Evolutionary conservation across 2,329 filamentous ascomycete genomes (phyloP).

Genomic region (Diaporthe longicolla): DNA sequence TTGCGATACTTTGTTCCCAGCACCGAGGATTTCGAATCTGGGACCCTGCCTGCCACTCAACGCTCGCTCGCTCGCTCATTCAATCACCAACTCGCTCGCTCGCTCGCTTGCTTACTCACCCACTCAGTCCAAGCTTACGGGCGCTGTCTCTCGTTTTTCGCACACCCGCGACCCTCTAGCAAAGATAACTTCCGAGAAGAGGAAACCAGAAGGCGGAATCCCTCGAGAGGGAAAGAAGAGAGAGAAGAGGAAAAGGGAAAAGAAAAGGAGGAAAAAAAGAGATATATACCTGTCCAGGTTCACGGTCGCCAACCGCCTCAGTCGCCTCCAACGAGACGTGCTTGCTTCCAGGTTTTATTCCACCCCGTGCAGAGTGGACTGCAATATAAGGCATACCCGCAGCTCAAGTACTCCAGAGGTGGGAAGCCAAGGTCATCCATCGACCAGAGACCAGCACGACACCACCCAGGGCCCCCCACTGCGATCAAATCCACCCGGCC

Average conservation of each 20-base stretch:
- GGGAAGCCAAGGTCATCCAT: background rate
- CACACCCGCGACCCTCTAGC: constrained; percentile 27
- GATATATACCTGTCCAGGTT: background rate
- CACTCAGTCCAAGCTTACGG: constrained; percentile 17
- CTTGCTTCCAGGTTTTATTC: background rate
- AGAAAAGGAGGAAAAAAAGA: background rate
- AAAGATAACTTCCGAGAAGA: background rate
- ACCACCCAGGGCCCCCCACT: background rate
- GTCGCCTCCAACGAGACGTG: background rate
- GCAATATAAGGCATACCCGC: constrained; percentile 13
- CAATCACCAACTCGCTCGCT: background rate
- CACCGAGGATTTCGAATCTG: background rate
- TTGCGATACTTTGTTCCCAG: background rate
- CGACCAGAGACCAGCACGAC: background rate
- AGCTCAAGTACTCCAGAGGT: constrained; percentile 2
- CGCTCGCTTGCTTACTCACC: background rate
- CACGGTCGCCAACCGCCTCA: background rate
- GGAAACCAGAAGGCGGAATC: background rate
- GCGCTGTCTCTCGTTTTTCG: constrained; percentile 34
- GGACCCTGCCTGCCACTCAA: background rate
- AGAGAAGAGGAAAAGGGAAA: too few species aligned
- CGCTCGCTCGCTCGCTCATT: constrained; percentile 6
- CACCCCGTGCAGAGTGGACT: constrained; percentile 9
- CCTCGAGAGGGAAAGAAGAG: background rate
- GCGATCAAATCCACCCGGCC: constrained; percentile 1